These are phyloP conservation scores for Fraxinus quadrangulata DNA, from an alignment of 257 asterid genomes.

Conservation along the genomic window DNA sequence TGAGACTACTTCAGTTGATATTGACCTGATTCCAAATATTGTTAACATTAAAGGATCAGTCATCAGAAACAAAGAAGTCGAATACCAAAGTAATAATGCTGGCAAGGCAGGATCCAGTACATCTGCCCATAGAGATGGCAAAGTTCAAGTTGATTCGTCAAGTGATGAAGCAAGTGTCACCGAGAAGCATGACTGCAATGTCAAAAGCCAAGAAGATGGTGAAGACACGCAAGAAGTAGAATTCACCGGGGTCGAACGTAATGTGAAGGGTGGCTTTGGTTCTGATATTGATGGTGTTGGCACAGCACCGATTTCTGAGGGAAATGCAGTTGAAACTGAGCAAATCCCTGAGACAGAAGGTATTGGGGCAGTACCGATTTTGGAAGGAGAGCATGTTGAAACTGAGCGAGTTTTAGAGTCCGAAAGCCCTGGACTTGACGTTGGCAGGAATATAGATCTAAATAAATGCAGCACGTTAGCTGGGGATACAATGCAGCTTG, in stretches of 20 bases:
- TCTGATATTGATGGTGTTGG: conserved; percentile 68
- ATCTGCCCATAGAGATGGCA: conserved; percentile 33
- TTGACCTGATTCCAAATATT: conserved; percentile 53
- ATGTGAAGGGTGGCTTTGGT: conserved; percentile 67
- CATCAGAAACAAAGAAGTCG: conserved; percentile 37
- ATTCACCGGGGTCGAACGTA: conserved; percentile 42
- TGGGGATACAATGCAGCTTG: conserved; percentile 57
- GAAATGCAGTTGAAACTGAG: conserved; percentile 59
- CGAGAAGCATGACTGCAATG: conserved; percentile 75
- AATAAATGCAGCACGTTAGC: conserved; percentile 39
- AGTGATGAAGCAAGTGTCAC: conserved; percentile 79
- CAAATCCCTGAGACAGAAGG: conserved; percentile 59
- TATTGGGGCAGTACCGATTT: conserved; percentile 37
- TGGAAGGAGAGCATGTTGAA: conserved; percentile 48
- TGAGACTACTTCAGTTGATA: conserved; percentile 62
- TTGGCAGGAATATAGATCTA: conserved; percentile 41
- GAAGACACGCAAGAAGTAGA: conserved; percentile 90
- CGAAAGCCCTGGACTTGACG: conserved; percentile 48
- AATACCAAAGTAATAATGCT: conserved; percentile 34
- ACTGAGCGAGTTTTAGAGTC: conserved; percentile 71
- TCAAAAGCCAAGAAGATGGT: conserved; percentile 55
- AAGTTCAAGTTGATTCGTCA: conserved; percentile 45
- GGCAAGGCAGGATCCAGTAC: conserved; percentile 38
- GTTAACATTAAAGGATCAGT: conserved; percentile 24
- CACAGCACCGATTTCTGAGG: conserved; percentile 45